Conservation (phyloP, 176 grass and related monocot genomes). For the Juncus inflexus region DNA sequence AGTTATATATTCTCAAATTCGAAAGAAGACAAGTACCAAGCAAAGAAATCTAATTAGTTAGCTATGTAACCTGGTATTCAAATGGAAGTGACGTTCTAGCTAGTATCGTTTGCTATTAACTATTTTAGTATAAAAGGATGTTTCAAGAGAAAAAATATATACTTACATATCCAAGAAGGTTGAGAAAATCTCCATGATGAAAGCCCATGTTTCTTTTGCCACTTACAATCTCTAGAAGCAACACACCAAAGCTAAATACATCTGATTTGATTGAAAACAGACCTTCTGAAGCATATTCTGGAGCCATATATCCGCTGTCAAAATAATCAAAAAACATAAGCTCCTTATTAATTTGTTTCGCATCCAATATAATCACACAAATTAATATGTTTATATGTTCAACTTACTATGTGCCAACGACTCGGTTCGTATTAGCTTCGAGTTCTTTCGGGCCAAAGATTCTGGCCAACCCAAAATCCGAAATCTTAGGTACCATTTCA, state of each 20-base stretch:
- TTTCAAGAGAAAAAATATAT: background rate
- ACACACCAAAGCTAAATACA: conserved; percentile 13
- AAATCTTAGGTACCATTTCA: conserved; percentile 45
- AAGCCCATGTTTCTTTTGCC: conserved; percentile 11
- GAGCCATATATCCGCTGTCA: conserved; percentile 19
- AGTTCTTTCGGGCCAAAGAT: conserved; percentile 35
- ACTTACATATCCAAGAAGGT: conserved; percentile 21
- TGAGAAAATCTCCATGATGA: conserved; percentile 6
- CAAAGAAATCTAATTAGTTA: too few relatives aligned
- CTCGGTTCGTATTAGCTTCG: conserved; percentile 30
- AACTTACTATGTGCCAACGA: conserved; percentile 44
- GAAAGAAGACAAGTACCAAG: too few relatives aligned
- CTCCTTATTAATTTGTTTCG: too few relatives aligned
- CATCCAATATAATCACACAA: too few relatives aligned
- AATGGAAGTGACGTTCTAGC: too few relatives aligned
- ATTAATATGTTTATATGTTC: background rate
- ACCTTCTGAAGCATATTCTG: conserved; percentile 16
- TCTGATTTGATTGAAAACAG: conserved; percentile 21
- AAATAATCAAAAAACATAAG: background rate
- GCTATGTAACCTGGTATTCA: too few relatives aligned
- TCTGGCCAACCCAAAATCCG: conserved; percentile 47
- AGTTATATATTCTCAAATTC: too few relatives aligned
- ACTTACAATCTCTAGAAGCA: conserved; percentile 15
- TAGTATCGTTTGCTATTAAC: too few relatives aligned
- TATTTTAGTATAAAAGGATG: background rate